Conservation (phyloP, 176 grass and related monocot species). For the Hsuehochloa calcarea region DNA sequence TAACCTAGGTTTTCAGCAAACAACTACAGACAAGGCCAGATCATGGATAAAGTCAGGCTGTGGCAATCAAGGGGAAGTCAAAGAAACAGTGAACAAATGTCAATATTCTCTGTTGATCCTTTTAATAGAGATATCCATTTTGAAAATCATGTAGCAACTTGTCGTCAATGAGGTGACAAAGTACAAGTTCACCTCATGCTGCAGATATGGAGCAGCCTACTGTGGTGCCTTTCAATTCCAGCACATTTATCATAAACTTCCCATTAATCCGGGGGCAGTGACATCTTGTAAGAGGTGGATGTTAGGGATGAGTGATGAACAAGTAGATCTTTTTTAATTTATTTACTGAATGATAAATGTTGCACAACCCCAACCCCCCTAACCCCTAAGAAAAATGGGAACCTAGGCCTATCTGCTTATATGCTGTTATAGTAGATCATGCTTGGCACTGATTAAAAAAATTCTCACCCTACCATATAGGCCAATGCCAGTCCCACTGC, state of each 20-base stretch:
- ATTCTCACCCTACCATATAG: conserved; percentile 32
- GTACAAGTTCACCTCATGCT: conserved; percentile 42
- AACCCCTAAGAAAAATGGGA: not conserved
- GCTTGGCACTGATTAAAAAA: not conserved
- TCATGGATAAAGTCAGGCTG: too few relatives aligned
- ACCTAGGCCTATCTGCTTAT: not conserved
- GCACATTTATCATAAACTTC: conserved; percentile 8
- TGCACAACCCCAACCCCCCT: not conserved
- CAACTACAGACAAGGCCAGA: too few relatives aligned
- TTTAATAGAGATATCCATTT: conserved; percentile 20
- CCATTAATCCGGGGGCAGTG: not conserved
- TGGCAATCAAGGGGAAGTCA: too few relatives aligned
- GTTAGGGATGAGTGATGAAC: not conserved
- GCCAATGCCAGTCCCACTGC: conserved; percentile 47
- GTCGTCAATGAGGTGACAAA: conserved; percentile 49
- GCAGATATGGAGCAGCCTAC: conserved; percentile 40
- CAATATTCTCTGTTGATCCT: not conserved
- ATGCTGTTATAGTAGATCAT: conserved; percentile 15
- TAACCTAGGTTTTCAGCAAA: too few relatives aligned
- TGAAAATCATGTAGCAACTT: conserved; percentile 58
- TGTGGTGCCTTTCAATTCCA: conserved; percentile 56
- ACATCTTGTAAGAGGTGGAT: not conserved
- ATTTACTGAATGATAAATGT: not conserved
- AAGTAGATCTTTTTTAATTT: not conserved
- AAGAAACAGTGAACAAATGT: too few relatives aligned